These are phyloP conservation scores for Dryadomyces quercus-mongolicae DNA, from an alignment of 2,329 filamentous ascomycete genomes.

Conservation along the genomic window DNA sequence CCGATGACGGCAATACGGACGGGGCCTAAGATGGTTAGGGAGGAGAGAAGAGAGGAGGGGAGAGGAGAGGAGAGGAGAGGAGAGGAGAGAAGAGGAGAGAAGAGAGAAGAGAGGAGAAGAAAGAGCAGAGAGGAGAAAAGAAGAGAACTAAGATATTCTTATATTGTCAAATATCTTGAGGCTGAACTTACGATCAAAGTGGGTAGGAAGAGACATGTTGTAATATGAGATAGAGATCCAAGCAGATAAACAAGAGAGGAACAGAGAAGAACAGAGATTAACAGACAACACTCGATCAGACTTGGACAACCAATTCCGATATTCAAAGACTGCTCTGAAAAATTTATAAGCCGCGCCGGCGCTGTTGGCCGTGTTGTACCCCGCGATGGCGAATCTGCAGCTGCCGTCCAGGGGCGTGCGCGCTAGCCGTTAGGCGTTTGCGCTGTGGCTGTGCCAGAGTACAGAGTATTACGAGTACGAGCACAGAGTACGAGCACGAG, in stretches of 20 bases:
- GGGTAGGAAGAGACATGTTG: conserved; percentile 10
- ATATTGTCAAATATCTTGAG: too few species aligned
- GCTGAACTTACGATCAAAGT: conserved; percentile 10
- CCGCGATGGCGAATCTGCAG: conserved; percentile 1
- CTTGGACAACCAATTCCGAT: too few species aligned
- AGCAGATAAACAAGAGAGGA: neutral
- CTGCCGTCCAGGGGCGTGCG: neutral
- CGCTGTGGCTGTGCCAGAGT: neutral
- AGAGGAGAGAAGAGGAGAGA: neutral
- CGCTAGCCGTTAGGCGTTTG: too few species aligned
- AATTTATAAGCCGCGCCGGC: neutral
- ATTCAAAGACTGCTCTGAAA: too few species aligned
- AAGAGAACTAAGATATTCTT: neutral
- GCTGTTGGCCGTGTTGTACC: neutral
- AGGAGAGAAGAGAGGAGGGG: neutral
- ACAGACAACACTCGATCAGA: too few species aligned
- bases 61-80: too few species aligned
- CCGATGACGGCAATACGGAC: conserved; percentile 84
- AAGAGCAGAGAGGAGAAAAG: neutral
- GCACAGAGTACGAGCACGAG: too few species aligned
- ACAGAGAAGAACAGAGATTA: neutral
- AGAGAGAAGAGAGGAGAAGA: neutral
- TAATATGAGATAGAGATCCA: too few species aligned
- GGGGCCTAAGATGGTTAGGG: conserved; percentile 34
- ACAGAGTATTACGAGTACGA: too few species aligned